phyloP scores from a whole-genome alignment of 2,329 filamentous ascomycete genomes.

The Fusarium napiforme region DNA sequence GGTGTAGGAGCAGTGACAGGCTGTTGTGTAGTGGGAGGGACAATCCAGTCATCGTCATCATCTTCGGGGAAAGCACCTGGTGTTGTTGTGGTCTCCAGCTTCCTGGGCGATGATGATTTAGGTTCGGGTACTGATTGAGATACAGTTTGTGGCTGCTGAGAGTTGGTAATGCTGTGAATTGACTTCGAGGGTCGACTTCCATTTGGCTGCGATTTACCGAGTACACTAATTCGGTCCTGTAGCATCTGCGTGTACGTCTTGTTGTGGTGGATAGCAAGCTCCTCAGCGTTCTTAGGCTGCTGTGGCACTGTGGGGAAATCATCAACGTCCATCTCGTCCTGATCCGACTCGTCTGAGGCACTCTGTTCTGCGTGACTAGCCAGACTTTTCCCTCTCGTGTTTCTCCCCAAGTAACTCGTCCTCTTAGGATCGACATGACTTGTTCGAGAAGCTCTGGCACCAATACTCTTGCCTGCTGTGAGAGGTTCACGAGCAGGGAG shows the following conservation, averaged over 20 bases:
- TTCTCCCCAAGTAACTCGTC: slow-evolving; percentile 78
- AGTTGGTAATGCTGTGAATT: slow-evolving; percentile 52
- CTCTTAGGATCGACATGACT: slow-evolving; percentile 81
- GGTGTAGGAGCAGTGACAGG: slow-evolving; percentile 43
- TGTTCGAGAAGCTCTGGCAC: slow-evolving; percentile 75
- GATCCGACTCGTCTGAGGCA: slow-evolving; percentile 56
- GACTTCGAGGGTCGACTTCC: slow-evolving; percentile 61
- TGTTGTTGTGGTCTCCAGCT: slow-evolving; percentile 54
- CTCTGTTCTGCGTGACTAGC: slow-evolving; percentile 61
- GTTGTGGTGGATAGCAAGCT: slow-evolving; percentile 65
- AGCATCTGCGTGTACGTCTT: slow-evolving; percentile 94
- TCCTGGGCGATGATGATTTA: slow-evolving; percentile 46
- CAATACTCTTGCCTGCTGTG: slow-evolving; percentile 84
- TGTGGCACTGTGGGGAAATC: slow-evolving; percentile 53
- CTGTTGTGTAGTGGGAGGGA: slow-evolving; percentile 56
- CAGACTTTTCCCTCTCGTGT: slow-evolving; percentile 78
- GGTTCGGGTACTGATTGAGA: slow-evolving; percentile 46
- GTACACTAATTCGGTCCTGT: slow-evolving; percentile 88
- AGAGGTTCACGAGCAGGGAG: slow-evolving; percentile 91
- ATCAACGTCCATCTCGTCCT: slow-evolving; percentile 65
- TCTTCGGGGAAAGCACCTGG: slow-evolving; percentile 71
- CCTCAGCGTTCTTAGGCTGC: slow-evolving; percentile 56
- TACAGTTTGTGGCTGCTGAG: slow-evolving; percentile 44
- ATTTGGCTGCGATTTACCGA: slow-evolving; percentile 67
- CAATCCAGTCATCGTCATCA: slow-evolving; percentile 69